These are phyloP conservation scores for Trichoderma sp. DNA, from an alignment of 2,329 filamentous ascomycete genomes.

Conservation along the genomic window DNA sequence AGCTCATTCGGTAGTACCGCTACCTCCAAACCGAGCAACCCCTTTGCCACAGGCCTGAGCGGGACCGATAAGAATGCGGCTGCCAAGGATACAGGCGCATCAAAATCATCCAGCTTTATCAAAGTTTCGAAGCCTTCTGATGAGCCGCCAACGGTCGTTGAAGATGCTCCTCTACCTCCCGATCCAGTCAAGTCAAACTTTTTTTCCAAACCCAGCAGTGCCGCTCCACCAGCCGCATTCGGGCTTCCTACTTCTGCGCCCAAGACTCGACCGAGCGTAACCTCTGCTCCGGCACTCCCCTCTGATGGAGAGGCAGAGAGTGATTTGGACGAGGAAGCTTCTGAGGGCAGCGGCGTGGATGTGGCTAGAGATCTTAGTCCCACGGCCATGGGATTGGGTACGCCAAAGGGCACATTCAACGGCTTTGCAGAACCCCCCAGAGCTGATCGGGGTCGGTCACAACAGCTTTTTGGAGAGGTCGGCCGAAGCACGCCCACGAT, in stretches of 20 bases:
- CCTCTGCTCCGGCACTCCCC: constrained; percentile 39
- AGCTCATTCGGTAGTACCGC: constrained; percentile 33
- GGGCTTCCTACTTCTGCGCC: constrained; percentile 33
- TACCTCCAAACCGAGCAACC: constrained; percentile 30
- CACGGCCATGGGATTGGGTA: constrained; percentile 41
- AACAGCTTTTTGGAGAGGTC: constrained; percentile 56
- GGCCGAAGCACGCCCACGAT: constrained; percentile 52
- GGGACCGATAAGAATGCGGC: constrained; percentile 25
- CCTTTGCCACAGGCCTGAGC: constrained; percentile 42
- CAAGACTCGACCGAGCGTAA: constrained; percentile 33
- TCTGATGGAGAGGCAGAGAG: constrained; percentile 42
- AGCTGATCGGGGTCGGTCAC: constrained; percentile 44
- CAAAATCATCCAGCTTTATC: constrained; percentile 37
- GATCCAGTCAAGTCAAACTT: constrained; percentile 36
- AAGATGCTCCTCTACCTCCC: constrained; percentile 44
- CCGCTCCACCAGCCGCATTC: constrained; percentile 42
- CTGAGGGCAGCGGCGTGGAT: constrained; percentile 62
- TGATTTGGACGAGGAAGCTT: constrained; percentile 43
- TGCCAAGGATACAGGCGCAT: constrained; percentile 23
- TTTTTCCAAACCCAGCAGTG: constrained; percentile 35
- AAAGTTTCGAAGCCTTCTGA: constrained; percentile 28
- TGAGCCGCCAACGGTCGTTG: constrained; percentile 23
- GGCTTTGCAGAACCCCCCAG: constrained; percentile 42
- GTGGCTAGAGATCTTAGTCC: constrained; percentile 63
- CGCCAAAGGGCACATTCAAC: constrained; percentile 57